Evolutionary conservation across 2,329 filamentous ascomycete genomes (phyloP), one percentile per base, ranked within the genome.

Genomic region (Raffaelea ambrosiae): DNA sequence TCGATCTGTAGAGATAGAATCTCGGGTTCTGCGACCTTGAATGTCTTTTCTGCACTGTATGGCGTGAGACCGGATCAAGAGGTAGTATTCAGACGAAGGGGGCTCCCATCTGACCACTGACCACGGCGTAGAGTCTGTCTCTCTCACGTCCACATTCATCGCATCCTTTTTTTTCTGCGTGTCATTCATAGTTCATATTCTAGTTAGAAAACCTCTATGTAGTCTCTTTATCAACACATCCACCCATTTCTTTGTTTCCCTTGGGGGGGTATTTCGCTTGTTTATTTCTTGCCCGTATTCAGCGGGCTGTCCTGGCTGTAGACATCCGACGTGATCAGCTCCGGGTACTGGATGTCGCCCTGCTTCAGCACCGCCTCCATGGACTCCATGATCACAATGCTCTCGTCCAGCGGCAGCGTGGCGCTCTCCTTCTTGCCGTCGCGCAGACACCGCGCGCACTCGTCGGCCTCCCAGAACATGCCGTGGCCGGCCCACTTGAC

Each of bases 331-430:
- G 76, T 71, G 60, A 80, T 80, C 49, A 75, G 58, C 16, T 75
- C 73, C 1, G 77, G 75, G 57, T 80, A 80, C 53, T 60, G 53
- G 43, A 81, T 65, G 13, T 65, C 72, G 21, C 75, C 76, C 59
- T 79, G 74, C 58, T 62, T 66, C 55, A 80, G 64, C 21, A 69
- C 71, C 57, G 70, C 65, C 43, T 80, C 77, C 76, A 80, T 80
- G 44, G 71, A 69, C 62, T 90, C 83, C 88, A 95, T 95, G 53
- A 95, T 88, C 43, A 82, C 74, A 47, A 94, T 72, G 59, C 84
- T 91, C 74, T 95, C 89, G 41, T 79, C 74, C 71, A 79, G 78
- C 19, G 83, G 79, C 65, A 93, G 68, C 13, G 74, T 75, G 43
- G 76, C 73, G 61, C 87, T 88, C 71, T 95, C 83, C 58, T 83